Base-by-base conservation (phyloP, 495 filamentous ascomycete species). In the Amorphotheca resinae region DNA sequence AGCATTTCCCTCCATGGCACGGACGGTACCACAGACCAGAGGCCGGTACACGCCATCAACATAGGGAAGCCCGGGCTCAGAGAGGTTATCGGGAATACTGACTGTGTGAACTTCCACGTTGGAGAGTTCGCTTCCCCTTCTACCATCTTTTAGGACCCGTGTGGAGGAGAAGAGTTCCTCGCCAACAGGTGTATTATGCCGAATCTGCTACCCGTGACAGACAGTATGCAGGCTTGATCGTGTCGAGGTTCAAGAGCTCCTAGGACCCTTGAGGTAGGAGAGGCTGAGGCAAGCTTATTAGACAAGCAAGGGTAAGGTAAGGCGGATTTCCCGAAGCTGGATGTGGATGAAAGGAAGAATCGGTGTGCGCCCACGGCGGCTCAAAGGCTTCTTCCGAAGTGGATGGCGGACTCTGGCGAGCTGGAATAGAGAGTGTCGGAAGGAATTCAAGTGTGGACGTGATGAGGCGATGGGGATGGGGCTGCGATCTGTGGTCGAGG, bases 21-120 rank as follows among this genome's bases (percentile, higher is more conserved):
- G 2, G 11, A 37, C 4, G 18, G 6, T 4, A 11, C 11, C 15
- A 21, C 14, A 28, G 22, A 15, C 38, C n/a, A 22, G 36, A 17
- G 8, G 4, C 23, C 16, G 38, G 38, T 16, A 16, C 38, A 28
- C 11, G 22, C 11, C 9, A 14, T 22, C 12, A 2, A 28, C 20
- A 11, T 37, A 9, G 22, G 16, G 21, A 2, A n/a, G 9, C 12
- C 12, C 11, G 22, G 22, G 3, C 8, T 40, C 7, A 17, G 38
- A 30, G 17, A 41, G 28, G 1, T 20, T 20, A 16, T 12, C 41
- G 57, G 38, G 45, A 44, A 52, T 37, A 87, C 93, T 75, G 76
- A 98, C 91, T 98, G 91, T 65, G 91, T 98, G 69, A 98, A 98
- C 74, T 96, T 96, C 91, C 91, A 96, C 64, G 89, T 95, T 56